Evolutionary conservation across 768 basidiomycete species (phyloP).

Genomic region (Kwoniella newhampshirensis): DNA sequence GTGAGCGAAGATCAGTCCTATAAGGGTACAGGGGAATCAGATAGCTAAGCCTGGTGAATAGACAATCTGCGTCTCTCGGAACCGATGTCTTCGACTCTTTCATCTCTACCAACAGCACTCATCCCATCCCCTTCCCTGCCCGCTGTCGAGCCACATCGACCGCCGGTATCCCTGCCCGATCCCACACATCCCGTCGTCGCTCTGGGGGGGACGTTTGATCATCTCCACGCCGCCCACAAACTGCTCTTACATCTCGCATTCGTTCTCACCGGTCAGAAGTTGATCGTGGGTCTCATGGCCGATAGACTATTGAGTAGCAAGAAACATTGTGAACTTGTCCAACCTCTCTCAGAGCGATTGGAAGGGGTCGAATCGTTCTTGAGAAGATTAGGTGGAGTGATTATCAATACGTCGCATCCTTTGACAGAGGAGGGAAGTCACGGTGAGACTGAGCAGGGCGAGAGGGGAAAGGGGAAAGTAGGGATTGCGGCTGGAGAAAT

Average conservation of each 20-base stretch:
- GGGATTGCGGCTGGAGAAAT: constrained; percentile 65
- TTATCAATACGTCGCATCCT: background rate
- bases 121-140: background rate
- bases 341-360: constrained; percentile 56
- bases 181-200: constrained; percentile 51
- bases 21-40: background rate
- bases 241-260: constrained; percentile 90
- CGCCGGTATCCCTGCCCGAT: background rate
- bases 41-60: background rate
- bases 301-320: constrained; percentile 36
- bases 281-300: constrained; percentile 77
- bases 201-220: constrained; percentile 95
- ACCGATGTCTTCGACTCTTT: background rate
- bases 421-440: too few species aligned
- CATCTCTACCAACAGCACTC: background rate
- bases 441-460: background rate
- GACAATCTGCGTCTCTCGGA: too few species aligned
- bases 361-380: constrained; percentile 68
- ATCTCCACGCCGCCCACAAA: constrained; percentile 95
- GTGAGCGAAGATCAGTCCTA: background rate
- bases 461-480: background rate
- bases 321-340: constrained; percentile 30
- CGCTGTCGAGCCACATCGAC: background rate
- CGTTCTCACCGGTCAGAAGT: constrained; percentile 72
- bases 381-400: constrained; percentile 12